Percentiles rank a stretch among this genome's conserved stretches.
Evolutionary conservation across 2,329 filamentous ascomycete genomes (phyloP).

Genomic region (Cytospora mali): DNA sequence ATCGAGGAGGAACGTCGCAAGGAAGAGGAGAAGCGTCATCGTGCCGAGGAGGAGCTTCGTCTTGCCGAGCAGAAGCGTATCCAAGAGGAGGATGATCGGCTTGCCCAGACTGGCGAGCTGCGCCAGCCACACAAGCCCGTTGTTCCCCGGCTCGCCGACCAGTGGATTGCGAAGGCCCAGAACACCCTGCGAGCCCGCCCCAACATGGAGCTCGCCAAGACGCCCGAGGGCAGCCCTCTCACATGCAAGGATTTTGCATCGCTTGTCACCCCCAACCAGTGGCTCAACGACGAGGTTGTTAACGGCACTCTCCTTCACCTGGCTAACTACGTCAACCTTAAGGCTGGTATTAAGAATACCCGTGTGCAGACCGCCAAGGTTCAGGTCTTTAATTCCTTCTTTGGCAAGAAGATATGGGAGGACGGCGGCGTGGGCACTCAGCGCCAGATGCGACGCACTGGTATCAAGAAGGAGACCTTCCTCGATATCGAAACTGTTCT

Average conservation of each 20-base stretch:
- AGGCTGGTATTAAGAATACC: constrained; percentile 53
- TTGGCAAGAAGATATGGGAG: constrained; percentile 58
- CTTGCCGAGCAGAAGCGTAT: constrained; percentile 19
- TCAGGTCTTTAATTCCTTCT: constrained; percentile 66
- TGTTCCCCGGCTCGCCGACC: constrained; percentile 37
- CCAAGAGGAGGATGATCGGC: constrained; percentile 29
- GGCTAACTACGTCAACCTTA: constrained; percentile 59
- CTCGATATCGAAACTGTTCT: constrained; percentile 68
- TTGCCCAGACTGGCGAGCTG: constrained; percentile 31
- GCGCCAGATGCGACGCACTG: constrained; percentile 59
- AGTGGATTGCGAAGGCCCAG: constrained; percentile 44
- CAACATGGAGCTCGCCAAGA: constrained; percentile 45
- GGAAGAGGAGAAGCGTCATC: constrained; percentile 18
- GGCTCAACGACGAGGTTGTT: constrained; percentile 79
- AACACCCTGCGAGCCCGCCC: constrained; percentile 40
- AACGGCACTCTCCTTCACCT: constrained; percentile 67
- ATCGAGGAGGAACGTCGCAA: constrained; percentile 32
- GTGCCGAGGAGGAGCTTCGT: constrained; percentile 32
- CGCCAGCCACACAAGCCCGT: constrained; percentile 33
- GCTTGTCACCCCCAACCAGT: constrained; percentile 58
- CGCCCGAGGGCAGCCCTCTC: constrained; percentile 54
- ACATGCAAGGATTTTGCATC: constrained; percentile 64
- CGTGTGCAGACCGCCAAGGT: constrained; percentile 58
- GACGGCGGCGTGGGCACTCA: constrained; percentile 51
- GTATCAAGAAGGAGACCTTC: constrained; percentile 62